Evolutionary conservation across 2,329 filamentous ascomycete species (phyloP).

Genomic region (Didymella pomorum): DNA sequence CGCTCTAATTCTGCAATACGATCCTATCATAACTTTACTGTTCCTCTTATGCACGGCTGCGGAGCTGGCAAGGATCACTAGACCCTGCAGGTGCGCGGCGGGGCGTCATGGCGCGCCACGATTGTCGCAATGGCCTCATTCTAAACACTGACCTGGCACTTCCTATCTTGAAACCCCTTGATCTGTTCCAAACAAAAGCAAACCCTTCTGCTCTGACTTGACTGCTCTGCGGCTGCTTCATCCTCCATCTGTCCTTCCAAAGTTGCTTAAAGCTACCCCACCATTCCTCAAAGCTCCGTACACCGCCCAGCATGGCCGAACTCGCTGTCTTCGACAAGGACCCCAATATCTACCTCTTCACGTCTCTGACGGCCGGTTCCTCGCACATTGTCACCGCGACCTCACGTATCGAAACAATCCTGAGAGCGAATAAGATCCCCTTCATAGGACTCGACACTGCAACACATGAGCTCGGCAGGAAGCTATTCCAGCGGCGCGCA

Average conservation of each 20-base stretch:
- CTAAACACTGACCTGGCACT: constrained; percentile 19
- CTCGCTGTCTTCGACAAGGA: constrained; percentile 57
- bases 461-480: constrained; percentile 85
- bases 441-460: constrained; percentile 93
- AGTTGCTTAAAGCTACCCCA: constrained; percentile 2
- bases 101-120: constrained; percentile 15
- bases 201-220: background rate
- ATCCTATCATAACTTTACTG: constrained; percentile 16
- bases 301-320: constrained; percentile 45
- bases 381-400: constrained; percentile 97
- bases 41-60: constrained; percentile 19
- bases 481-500: constrained; percentile 84
- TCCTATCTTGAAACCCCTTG: constrained; percentile 20
- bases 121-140: constrained; percentile 22
- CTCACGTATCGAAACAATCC: constrained; percentile 92
- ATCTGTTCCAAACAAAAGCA: background rate
- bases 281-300: constrained; percentile 12
- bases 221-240: background rate
- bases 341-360: constrained; percentile 84
- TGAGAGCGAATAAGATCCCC: constrained; percentile 91
- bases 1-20: constrained; percentile 23
- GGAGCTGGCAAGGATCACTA: constrained; percentile 8
- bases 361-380: constrained; percentile 92
- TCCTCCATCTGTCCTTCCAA: background rate
- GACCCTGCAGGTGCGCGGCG: constrained; percentile 18